phyloP scores from a whole-genome alignment of 2,329 filamentous ascomycete genomes.

The Blastomyces emzantsi region DNA sequence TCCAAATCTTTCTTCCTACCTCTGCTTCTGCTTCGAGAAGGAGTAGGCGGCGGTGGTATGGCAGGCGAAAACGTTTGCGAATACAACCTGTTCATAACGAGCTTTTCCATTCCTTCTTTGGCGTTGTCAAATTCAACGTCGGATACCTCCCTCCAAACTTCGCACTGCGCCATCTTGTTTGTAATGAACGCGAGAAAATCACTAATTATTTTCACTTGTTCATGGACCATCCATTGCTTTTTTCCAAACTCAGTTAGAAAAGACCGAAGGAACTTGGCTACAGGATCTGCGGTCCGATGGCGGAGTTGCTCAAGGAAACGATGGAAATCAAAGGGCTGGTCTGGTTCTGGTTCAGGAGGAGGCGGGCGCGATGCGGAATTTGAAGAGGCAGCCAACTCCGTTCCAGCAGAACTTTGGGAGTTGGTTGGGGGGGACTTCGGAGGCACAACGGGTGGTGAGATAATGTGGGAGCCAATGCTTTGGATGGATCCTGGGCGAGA shows the following conservation, averaged over 20 bases:
- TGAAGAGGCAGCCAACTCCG: slow-evolving; percentile 27
- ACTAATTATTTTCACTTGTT: slow-evolving; percentile 97
- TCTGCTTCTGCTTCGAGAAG: slow-evolving; percentile 50
- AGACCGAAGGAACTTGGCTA: slow-evolving; percentile 89
- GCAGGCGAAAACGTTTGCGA: slow-evolving; percentile 92
- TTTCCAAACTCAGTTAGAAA: slow-evolving; percentile 93
- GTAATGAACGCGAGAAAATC: slow-evolving; percentile 95
- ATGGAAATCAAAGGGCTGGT: slow-evolving; percentile 92
- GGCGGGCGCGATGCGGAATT: slow-evolving; percentile 47
- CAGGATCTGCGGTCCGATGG: slow-evolving; percentile 95
- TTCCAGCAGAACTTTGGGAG: slow-evolving; percentile 16
- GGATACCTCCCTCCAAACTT: slow-evolving; percentile 91
- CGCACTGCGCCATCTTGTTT: slow-evolving; percentile 96
- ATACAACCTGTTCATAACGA: slow-evolving; percentile 97
- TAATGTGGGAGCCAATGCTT: slow-evolving; percentile 9
- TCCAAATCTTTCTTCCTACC: slow-evolving; percentile 61
- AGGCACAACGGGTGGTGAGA: slow-evolving; percentile 20
- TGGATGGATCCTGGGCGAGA: slow-evolving; percentile 12
- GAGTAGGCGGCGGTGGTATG: slow-evolving; percentile 69
- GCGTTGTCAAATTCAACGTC: slow-evolving; percentile 98
- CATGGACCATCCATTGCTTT: slow-evolving; percentile 98
- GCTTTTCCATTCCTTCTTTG: slow-evolving; percentile 96
- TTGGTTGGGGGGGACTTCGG: slow-evolving; percentile 21
- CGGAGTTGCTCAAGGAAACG: slow-evolving; percentile 91
- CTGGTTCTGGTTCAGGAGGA: slow-evolving; percentile 70